These are phyloP conservation scores for Afroboletus lepidellus DNA, from an alignment of 1,284 basidiomycete species.

Conservation along the genomic window DNA sequence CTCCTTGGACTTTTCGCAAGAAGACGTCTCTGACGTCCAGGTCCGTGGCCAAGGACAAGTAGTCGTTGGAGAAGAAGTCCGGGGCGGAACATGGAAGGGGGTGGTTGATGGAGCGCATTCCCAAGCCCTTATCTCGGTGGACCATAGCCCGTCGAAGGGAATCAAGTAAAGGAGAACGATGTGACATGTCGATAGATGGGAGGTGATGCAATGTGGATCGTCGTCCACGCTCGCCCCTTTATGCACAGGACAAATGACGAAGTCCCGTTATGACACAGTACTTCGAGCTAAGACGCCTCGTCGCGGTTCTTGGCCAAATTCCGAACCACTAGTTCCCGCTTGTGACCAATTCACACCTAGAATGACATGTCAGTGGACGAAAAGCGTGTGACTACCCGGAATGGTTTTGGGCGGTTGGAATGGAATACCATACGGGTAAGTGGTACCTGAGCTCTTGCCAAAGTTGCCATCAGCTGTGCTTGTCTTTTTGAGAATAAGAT, in stretches of 20 bases:
- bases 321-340: neutral
- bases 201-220: neutral
- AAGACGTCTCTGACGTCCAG: conserved; percentile 33
- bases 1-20: conserved; percentile 30
- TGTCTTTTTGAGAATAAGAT: neutral
- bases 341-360: neutral
- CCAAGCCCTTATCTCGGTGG: conserved; percentile 5
- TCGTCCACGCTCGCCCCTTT: conserved; percentile 4
- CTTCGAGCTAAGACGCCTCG: too few relatives aligned
- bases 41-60: conserved; percentile 52
- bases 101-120: conserved; percentile 10
- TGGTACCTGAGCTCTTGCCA: neutral
- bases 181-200: conserved; percentile 10
- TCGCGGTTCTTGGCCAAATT: neutral
- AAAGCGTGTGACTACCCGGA: neutral
- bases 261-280: too few relatives aligned
- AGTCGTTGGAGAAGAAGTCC: conserved; percentile 63
- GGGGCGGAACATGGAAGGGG: conserved; percentile 36
- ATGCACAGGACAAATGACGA: conserved; percentile 1
- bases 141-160: conserved; percentile 19
- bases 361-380: neutral
- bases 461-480: neutral
- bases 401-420: neutral
- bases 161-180: conserved; percentile 6
- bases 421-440: neutral